Percentiles rank a stretch among this genome's conserved stretches.
These are phyloP conservation scores for Lentinula sp. DNA, from an alignment of 768 basidiomycete species.

Conservation along the genomic window DNA sequence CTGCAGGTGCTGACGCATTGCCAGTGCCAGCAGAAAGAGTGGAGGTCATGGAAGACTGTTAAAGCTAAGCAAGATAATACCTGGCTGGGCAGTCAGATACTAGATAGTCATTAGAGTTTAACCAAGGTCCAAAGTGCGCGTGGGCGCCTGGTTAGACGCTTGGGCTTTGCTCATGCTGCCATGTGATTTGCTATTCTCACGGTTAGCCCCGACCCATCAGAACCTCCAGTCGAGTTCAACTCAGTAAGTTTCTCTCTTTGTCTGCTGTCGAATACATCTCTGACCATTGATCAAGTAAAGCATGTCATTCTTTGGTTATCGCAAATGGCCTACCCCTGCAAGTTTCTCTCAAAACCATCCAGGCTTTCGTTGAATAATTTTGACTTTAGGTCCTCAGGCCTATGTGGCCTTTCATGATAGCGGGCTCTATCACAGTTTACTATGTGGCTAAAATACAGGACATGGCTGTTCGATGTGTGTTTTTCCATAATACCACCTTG, in stretches of 20 bases:
- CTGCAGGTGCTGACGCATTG: slow-evolving; percentile 19
- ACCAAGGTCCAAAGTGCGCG: background rate
- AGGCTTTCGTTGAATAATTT: slow-evolving; percentile 9
- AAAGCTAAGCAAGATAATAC: no score
- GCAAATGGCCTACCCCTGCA: slow-evolving; percentile 78
- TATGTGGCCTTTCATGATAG: slow-evolving; percentile 75
- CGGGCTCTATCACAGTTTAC: slow-evolving; percentile 59
- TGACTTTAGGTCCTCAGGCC: slow-evolving; percentile 56
- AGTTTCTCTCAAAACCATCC: slow-evolving; percentile 23
- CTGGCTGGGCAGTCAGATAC: background rate
- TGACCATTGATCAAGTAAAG: background rate
- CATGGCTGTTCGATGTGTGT: slow-evolving; percentile 67
- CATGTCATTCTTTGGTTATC: slow-evolving; percentile 76
- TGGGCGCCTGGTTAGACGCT: no score
- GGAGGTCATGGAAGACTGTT: slow-evolving; percentile 18
- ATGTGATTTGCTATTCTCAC: slow-evolving; percentile 4
- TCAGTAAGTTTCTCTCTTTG: background rate
- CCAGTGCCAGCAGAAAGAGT: slow-evolving; percentile 19
- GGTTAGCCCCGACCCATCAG: background rate
- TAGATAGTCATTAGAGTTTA: background rate
- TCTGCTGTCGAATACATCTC: background rate
- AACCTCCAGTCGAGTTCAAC: background rate
- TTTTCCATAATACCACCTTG: background rate
- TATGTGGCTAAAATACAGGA: slow-evolving; percentile 64
- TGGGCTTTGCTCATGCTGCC: background rate